Base-by-base conservation (phyloP, 2,329 filamentous ascomycete species). In the Colletotrichum sansevieriae region DNA sequence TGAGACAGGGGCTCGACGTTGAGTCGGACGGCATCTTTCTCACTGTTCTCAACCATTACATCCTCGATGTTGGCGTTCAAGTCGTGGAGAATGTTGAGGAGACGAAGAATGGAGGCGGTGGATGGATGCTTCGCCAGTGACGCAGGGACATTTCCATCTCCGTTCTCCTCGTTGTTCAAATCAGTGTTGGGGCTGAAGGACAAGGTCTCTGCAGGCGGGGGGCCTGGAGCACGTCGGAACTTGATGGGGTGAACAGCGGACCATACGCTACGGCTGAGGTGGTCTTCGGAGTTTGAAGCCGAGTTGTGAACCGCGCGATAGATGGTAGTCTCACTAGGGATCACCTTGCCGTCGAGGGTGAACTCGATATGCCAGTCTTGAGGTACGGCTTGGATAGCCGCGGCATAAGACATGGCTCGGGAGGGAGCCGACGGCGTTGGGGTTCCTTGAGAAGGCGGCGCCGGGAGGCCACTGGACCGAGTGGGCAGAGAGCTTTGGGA, bases 291-390 rank as follows among this genome's bases (percentile, higher is more conserved):
- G 64, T 76, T 81, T 55, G 80, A 73, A 0, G 80, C 76, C 7
- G 82, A 81, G 76, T 89, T 92, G 75, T 98, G 93, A 9, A 98
- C 93, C 37, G 96, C 96, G 55, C 95, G 91, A 76, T 98, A 99
- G 64, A 99, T 95, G 0, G 96, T 99, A 0, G 93, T 98, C 74
- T 98, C 95, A 73, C 95, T 96, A 0, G 92, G 86, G 67, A 99
- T 92, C 1, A 92, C 87, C 77, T 94, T 94, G 61, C 88, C 92
- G 71, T 97, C 92, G 57, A 98, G 87, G 72, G 89, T 95, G 80
- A 99, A 99, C 76, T 98, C 93, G 70, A 99, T 94, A 75, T 99
- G 95, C 96, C 96, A 99, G 76, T 98, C 95, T 76, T 97, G 92
- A 1, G 95, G 93, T 0, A 89, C 84, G 13, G 92, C 85, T 73